Percentiles rank a stretch among this genome's conserved stretches.
These are phyloP conservation scores for Piromyces finnis DNA, from an alignment of 192 early-diverging fungal species.

Conservation along the genomic window DNA sequence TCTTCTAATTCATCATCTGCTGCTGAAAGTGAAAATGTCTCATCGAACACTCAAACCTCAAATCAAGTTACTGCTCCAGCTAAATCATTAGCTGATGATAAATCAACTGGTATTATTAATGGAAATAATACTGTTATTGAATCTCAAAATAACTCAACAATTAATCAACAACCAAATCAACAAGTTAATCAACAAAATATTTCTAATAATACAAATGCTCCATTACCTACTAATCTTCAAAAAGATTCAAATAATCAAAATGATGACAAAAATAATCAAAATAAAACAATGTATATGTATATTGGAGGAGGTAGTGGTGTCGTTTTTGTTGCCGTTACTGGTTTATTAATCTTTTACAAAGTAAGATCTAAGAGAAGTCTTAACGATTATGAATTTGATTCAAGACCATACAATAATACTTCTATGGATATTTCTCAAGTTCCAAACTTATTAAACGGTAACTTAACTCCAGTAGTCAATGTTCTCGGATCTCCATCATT, in stretches of 20 bases:
- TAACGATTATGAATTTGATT: neutral
- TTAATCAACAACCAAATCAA: no score
- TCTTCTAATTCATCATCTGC: no score
- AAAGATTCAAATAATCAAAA: neutral
- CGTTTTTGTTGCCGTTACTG: neutral
- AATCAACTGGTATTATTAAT: no score
- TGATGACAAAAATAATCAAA: neutral
- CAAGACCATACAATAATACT: neutral
- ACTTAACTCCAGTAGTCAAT: neutral
- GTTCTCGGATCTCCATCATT: neutral
- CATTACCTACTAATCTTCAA: no score
- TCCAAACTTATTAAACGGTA: neutral
- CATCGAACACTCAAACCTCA: no score
- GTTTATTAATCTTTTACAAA: neutral
- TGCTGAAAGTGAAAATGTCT: no score
- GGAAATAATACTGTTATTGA: no score
- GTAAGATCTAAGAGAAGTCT: neutral
- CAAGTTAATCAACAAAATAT: no score
- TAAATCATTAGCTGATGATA: no score
- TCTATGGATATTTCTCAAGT: neutral
- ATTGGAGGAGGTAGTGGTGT: neutral
- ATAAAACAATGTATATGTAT: neutral
- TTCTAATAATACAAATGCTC: no score
- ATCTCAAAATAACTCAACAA: no score
- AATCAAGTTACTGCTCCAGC: no score